Conservation (phyloP, 345 rosid species). For the Bruguiera sexangula region DNA sequence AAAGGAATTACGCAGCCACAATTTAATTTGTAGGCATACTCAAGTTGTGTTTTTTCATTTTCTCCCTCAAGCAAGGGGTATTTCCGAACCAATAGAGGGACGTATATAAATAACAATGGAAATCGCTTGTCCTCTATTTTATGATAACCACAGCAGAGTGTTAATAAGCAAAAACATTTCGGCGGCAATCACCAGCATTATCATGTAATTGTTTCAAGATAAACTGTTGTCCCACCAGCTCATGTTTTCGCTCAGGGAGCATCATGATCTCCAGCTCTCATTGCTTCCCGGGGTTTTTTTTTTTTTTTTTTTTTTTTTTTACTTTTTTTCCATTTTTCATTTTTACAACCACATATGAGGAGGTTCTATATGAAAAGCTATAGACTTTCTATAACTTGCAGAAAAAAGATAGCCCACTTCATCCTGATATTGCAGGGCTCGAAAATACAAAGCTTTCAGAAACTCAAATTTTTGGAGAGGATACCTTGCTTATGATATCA, state of each 20-base stretch:
- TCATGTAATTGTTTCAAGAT: not conserved
- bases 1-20: no score
- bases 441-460: constrained; percentile 35
- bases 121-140: not conserved
- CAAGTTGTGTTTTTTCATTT: no score
- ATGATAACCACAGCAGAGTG: not conserved
- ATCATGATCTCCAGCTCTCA: constrained; percentile 17
- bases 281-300: constrained; percentile 5
- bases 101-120: not conserved
- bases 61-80: no score
- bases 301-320: not conserved
- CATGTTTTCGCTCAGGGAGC: not conserved
- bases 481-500: constrained; percentile 25
- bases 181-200: not conserved
- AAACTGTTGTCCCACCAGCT: not conserved
- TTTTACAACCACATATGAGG: constrained; percentile 26
- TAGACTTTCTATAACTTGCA: constrained; percentile 13
- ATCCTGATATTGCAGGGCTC: constrained; percentile 1
- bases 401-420: constrained; percentile 15
- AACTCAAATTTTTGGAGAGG: constrained; percentile 14
- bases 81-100: not conserved
- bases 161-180: not conserved
- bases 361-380: constrained; percentile 18
- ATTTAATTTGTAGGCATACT: no score
- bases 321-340: not conserved